Evolutionary conservation across 805 yeast species (phyloP).

Genomic region (Clavispora phyllophila): DNA sequence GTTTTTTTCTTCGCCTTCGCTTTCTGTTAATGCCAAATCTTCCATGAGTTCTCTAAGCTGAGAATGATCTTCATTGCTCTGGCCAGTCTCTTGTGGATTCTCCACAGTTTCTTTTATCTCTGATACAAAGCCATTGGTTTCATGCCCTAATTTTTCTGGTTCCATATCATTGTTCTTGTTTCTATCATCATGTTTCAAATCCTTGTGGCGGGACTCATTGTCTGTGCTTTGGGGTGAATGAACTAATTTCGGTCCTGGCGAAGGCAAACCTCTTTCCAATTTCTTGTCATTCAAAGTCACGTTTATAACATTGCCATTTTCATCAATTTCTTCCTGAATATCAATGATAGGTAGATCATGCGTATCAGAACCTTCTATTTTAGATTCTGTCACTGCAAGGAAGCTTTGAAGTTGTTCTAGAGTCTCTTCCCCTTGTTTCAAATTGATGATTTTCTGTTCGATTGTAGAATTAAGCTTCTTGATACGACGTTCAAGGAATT

Average conservation of each 20-base stretch:
- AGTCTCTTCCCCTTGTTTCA: constrained; percentile 10
- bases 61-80: constrained; percentile 1
- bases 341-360: constrained; percentile 67
- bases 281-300: constrained; percentile 23
- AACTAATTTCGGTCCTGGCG: no score
- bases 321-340: constrained; percentile 74
- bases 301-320: constrained; percentile 62
- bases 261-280: no score
- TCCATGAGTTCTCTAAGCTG: background rate
- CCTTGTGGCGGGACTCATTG: no score
- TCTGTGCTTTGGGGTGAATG: no score
- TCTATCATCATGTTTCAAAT: no score
- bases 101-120: background rate
- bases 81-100: constrained; percentile 1
- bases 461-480: constrained; percentile 32
- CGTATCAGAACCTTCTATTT: background rate
- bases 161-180: no score
- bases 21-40: background rate
- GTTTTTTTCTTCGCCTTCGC: background rate
- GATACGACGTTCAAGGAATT: constrained; percentile 23
- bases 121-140: background rate
- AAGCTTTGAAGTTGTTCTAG: background rate
- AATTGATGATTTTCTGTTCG: constrained; percentile 32
- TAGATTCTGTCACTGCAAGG: background rate
- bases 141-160: no score